Evolutionary conservation across 2,329 filamentous ascomycete species (phyloP).

Genomic region (Fusarium torreyae): DNA sequence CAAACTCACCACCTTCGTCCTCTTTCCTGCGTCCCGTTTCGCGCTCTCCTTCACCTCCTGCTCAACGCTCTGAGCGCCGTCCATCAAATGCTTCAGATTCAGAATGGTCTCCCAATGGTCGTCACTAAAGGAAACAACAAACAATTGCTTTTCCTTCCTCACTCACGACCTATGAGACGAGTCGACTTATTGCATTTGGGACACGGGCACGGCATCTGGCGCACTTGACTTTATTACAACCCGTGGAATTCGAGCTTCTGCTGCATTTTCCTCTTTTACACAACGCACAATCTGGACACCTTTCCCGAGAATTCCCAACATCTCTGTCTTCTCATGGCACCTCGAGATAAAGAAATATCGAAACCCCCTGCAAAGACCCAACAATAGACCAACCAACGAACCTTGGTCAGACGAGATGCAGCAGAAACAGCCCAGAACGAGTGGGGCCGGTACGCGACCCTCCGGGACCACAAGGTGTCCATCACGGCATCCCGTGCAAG

Average conservation of each 20-base stretch:
- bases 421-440: slow-evolving; percentile 33
- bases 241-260: slow-evolving; percentile 2
- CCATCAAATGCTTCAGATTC: slow-evolving; percentile 47
- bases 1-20: slow-evolving; percentile 49
- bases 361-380: slow-evolving; percentile 10
- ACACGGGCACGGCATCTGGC: slow-evolving; percentile 28
- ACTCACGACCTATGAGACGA: slow-evolving; percentile 30
- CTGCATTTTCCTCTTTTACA: slow-evolving; percentile 3
- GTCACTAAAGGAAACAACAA: slow-evolving; percentile 28
- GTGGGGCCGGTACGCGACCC: slow-evolving; percentile 25
- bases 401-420: slow-evolving; percentile 19
- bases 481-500: slow-evolving; percentile 43
- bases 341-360: not conserved
- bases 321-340: not conserved
- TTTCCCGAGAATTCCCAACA: not conserved
- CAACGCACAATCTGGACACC: not conserved
- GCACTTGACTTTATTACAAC: slow-evolving; percentile 25
- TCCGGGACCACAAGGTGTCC: slow-evolving; percentile 8
- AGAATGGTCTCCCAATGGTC: slow-evolving; percentile 44
- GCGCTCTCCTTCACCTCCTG: slow-evolving; percentile 49
- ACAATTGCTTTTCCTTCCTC: not conserved
- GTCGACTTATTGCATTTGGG: slow-evolving; percentile 25
- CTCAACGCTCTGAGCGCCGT: slow-evolving; percentile 47
- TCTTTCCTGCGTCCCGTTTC: slow-evolving; percentile 47
- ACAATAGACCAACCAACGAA: not conserved